Evolutionary conservation across 2,329 filamentous ascomycete species (phyloP).

Genomic region (Trichoderma pleuroti): DNA sequence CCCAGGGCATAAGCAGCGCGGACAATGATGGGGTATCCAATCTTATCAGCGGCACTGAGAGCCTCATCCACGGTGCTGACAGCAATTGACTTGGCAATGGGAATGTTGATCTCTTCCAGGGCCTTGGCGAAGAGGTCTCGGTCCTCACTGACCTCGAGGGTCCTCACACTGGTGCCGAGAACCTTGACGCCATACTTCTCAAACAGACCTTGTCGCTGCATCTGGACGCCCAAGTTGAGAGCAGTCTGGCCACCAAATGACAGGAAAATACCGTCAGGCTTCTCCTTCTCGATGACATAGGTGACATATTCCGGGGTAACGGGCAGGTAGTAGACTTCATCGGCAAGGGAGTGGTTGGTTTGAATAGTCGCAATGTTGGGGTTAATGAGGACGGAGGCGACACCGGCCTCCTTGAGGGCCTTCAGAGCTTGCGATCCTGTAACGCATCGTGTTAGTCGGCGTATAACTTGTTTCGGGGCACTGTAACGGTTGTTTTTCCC

Average conservation of each 20-base stretch:
- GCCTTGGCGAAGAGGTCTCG: slow-evolving; percentile 95
- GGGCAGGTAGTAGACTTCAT: slow-evolving; percentile 97
- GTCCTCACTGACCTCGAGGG: slow-evolving; percentile 91
- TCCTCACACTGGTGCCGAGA: slow-evolving; percentile 90
- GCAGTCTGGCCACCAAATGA: slow-evolving; percentile 97
- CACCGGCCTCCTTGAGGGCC: slow-evolving; percentile 91
- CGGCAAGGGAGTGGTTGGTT: slow-evolving; percentile 91
- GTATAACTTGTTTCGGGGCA: background rate
- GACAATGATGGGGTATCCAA: slow-evolving; percentile 97
- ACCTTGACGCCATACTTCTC: slow-evolving; percentile 95
- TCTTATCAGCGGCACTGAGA: slow-evolving; percentile 75
- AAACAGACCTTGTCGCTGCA: slow-evolving; percentile 94
- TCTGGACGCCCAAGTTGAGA: slow-evolving; percentile 92
- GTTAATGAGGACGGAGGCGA: slow-evolving; percentile 90
- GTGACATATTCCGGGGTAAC: slow-evolving; percentile 97
- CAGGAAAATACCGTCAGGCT: slow-evolving; percentile 94
- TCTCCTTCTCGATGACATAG: slow-evolving; percentile 94
- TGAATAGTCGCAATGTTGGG: slow-evolving; percentile 98
- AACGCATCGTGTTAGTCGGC: background rate
- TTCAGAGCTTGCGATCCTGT: slow-evolving; percentile 93
- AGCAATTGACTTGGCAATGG: slow-evolving; percentile 93
- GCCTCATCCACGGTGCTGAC: slow-evolving; percentile 90
- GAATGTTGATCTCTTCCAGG: slow-evolving; percentile 94
- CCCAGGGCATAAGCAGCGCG: slow-evolving; percentile 95
- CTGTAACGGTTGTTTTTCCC: background rate